phyloP scores from a whole-genome alignment of 352 stramenopile species.

The Phytophthora constricta region DNA sequence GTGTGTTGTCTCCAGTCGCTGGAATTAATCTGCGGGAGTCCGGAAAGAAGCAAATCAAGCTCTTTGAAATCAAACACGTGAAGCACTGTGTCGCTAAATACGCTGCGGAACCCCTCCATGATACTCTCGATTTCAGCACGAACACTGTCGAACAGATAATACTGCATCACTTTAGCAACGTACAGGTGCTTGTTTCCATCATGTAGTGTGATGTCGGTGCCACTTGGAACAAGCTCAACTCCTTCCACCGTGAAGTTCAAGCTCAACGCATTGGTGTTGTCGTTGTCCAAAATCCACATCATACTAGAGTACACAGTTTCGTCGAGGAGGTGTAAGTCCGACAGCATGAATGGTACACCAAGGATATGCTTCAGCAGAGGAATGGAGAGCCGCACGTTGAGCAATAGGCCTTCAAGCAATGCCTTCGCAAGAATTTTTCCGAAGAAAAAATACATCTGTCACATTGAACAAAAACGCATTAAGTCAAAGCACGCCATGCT shows the following conservation, averaged over 20 bases:
- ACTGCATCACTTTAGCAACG: conserved; percentile 92
- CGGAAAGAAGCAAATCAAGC: conserved; percentile 86
- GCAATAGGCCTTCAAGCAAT: conserved; percentile 73
- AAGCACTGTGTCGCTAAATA: conserved; percentile 95
- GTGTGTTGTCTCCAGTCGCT: conserved; percentile 89
- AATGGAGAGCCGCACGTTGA: conserved; percentile 71
- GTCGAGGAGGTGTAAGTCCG: conserved; percentile 74
- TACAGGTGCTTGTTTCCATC: conserved; percentile 97
- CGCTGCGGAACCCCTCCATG: conserved; percentile 91
- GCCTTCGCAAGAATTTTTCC: conserved; percentile 72
- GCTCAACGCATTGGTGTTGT: conserved; percentile 54
- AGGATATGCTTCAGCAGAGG: conserved; percentile 80
- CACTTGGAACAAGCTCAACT: conserved; percentile 69
- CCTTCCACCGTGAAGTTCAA: conserved; percentile 73
- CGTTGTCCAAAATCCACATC: conserved; percentile 63
- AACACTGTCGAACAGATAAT: conserved; percentile 95
- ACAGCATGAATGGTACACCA: conserved; percentile 54
- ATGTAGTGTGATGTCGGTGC: conserved; percentile 74
- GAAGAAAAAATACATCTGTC: conserved; percentile 84
- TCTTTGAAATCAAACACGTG: conserved; percentile 99
- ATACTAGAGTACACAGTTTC: conserved; percentile 78
- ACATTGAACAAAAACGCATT: not conserved
- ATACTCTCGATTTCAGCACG: conserved; percentile 86
- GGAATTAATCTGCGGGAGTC: conserved; percentile 83
- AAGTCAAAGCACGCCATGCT: not conserved